phyloP scores from a whole-genome alignment of 2,329 filamentous ascomycete genomes.

The Cladosporium sp. region DNA sequence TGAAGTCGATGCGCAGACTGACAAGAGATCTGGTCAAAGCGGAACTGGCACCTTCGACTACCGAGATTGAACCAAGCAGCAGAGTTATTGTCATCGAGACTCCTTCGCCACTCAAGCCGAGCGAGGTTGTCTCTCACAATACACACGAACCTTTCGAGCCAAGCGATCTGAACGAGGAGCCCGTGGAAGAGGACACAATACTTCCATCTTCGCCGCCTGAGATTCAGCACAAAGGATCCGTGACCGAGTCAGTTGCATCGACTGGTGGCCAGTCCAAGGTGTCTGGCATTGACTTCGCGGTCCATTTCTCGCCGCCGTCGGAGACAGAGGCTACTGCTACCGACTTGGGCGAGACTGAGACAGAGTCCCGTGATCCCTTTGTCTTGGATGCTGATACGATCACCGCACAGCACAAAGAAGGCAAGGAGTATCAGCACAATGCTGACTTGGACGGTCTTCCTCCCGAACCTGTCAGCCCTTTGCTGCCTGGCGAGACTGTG shows the following conservation, averaged over 20 bases:
- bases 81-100: constrained; percentile 12
- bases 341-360: constrained; percentile 31
- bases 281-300: constrained; percentile 37
- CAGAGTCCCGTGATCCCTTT: constrained; percentile 37
- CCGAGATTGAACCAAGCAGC: constrained; percentile 21
- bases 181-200: background rate
- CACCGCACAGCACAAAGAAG: constrained; percentile 35
- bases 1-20: constrained; percentile 31
- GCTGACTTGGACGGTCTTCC: background rate
- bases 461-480: constrained; percentile 34
- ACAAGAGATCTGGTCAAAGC: constrained; percentile 41
- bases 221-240: constrained; percentile 25
- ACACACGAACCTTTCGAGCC: background rate
- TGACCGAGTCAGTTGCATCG: constrained; percentile 28
- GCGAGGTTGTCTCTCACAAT: background rate
- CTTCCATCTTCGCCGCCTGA: constrained; percentile 22
- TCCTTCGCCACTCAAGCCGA: constrained; percentile 18
- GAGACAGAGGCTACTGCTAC: constrained; percentile 33
- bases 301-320: constrained; percentile 36
- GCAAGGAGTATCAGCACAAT: constrained; percentile 21
- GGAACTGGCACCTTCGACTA: constrained; percentile 36
- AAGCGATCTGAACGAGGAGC: constrained; percentile 18
- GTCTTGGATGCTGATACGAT: constrained; percentile 39
- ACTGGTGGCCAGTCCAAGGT: constrained; percentile 30
- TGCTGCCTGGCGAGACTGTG: constrained; percentile 35